Evolutionary conservation across 306 rosid species (phyloP), one percentile per base, ranked within the genome.

Genomic region (Datisca glomerata): DNA sequence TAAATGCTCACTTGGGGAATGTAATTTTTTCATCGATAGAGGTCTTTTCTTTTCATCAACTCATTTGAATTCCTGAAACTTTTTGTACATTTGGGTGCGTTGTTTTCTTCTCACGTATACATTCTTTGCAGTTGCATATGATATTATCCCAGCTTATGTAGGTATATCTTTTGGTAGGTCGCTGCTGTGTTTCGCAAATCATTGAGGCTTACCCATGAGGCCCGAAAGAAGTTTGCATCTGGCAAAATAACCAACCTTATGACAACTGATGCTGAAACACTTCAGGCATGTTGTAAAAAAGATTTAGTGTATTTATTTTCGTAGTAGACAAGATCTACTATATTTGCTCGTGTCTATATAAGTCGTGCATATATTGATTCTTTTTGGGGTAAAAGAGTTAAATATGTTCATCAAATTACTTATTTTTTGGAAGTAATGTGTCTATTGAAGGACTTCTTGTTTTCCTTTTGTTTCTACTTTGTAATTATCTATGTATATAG

Each of bases 221-320:
- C 93, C 11, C 83, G 86, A 55, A 89, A 89, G 75, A 80, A 78
- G 46, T 89, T 89, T 78, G 67, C 93, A 0, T 41, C 95, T 44
- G 98, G 98, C 54, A 89, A 89, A 70, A 84, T 89, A 55, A 89
- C 98, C 50, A 89, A 89, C 74, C 58, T 89, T 69, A 89, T 89
- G 98, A 83, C 95, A 37, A 84, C 98, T 36, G 98, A 89, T 70
- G 70, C 86, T 14, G 98, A 89, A 71, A 47, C 93, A 36, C 98
- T 89, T 57, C 95, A 84, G 86, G 95, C 64, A 70, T 31, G 53
- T 10, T 44, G 48, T 41, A 18, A 9, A n/a, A 29, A 27, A 3
- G 18, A 8, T 25, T 39, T 24, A 9, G 8, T 45, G 17, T 22
- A 45, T 40, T 24, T 6, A 35, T 35, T 32, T 45, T 18, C 10